Base-by-base conservation (phyloP, 2,329 filamentous ascomycete genomes). In the Ilyonectria mors-panacis region DNA sequence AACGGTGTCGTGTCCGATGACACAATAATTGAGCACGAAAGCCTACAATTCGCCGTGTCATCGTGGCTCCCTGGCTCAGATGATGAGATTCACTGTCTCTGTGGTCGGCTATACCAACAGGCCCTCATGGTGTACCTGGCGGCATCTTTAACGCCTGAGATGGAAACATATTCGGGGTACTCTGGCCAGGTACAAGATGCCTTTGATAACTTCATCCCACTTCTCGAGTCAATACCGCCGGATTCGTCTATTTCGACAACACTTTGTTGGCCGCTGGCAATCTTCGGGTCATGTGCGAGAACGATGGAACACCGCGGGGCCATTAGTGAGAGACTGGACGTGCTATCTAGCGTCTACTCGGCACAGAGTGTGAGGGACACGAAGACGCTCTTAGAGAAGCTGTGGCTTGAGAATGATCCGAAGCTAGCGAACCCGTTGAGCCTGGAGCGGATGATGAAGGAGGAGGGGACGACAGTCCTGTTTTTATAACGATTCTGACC, bases 211-310 rank as follows among this genome's bases (percentile, higher is more conserved):
- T 61, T 61, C 23, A 61, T 53, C 17, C 19, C 58, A 21, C 35
- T 61, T 9, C 23, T 61, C 3, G 47, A 48, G n/a, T 61, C 58
- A 13, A 61, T 61, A 39, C 23, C 47, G 13, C 58, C 47, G 6
- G 58, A 61, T 17, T 61, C 58, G 8, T 44, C 58, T 17, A 61
- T 61, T 8, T 61, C 58, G 12, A 61, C 47, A 19, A 54, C 58
- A 13, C 30, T 61, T 4, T 61, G 58, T 13, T 61, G 58, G 58
- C 58, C 58, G 4, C n/a, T 61, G 30, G 58, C 47, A 10, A 50
- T 61, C 19, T 61, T 61, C 21, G 58, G 58, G 33, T 61, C 58
- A 7, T 60, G 58, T 44, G 58, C 47, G 9, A 30, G 47, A 37
- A 51, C 47, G 4, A 15, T 12, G 8, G 47, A 60, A 19, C 58